Conservation (phyloP, 1,284 basidiomycete genomes). For the Lentinula novae-zelandiae region DNA sequence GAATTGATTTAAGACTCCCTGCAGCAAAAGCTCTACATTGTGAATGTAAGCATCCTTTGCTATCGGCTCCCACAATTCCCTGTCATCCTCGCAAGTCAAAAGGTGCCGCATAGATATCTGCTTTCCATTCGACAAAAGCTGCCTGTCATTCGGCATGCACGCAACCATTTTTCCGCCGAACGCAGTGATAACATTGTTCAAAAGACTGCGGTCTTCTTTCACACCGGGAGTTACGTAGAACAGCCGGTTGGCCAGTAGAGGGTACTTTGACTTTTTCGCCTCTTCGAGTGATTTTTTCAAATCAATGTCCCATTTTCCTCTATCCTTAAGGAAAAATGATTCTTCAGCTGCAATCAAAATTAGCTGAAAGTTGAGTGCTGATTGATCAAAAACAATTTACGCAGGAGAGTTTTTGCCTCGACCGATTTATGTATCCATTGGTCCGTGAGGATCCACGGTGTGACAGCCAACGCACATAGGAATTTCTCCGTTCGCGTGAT, state of each 20-base stretch:
- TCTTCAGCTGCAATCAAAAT: slow-evolving; percentile 49
- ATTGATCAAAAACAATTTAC: slow-evolving; percentile 31
- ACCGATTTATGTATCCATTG: slow-evolving; percentile 67
- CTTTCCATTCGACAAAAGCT: slow-evolving; percentile 33
- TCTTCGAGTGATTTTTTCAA: slow-evolving; percentile 55
- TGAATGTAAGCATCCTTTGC: slow-evolving; percentile 55
- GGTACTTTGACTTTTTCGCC: slow-evolving; percentile 46
- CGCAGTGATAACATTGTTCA: slow-evolving; percentile 57
- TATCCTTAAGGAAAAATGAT: slow-evolving; percentile 56
- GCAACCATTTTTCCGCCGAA: slow-evolving; percentile 61
- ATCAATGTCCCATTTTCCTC: slow-evolving; percentile 56
- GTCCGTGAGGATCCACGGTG: slow-evolving; percentile 57
- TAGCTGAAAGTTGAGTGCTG: slow-evolving; percentile 2
- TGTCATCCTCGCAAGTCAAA: slow-evolving; percentile 61
- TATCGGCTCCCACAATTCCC: slow-evolving; percentile 57
- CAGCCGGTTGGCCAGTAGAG: slow-evolving; percentile 56
- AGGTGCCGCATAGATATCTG: slow-evolving; percentile 46
- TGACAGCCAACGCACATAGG: slow-evolving; percentile 63
- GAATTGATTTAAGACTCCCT: slow-evolving; percentile 58
- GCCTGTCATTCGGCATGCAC: slow-evolving; percentile 45
- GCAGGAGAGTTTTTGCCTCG: slow-evolving; percentile 50
- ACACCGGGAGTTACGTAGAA: slow-evolving; percentile 74
- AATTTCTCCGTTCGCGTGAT: slow-evolving; percentile 83
- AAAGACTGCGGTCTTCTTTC: slow-evolving; percentile 40
- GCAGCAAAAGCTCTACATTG: slow-evolving; percentile 61